Percentiles rank a stretch among this genome's conserved stretches.
phyloP scores from a whole-genome alignment of 495 filamentous ascomycete species.

The Barbatosphaeria neglecta region DNA sequence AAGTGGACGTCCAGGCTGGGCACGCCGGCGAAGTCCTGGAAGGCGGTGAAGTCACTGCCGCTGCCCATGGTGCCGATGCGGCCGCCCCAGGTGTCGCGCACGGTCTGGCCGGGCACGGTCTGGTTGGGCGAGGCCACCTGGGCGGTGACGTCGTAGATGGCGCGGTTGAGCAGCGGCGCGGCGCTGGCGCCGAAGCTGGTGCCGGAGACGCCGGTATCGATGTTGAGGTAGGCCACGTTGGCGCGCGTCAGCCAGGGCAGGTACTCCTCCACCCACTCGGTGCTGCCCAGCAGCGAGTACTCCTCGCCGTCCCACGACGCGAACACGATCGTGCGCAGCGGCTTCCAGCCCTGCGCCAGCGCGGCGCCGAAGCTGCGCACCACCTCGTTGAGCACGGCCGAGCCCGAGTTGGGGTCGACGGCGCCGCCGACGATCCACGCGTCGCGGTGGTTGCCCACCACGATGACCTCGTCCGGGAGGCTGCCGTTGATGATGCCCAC shows the following conservation, averaged over 20 bases:
- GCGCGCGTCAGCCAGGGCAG: slow-evolving; percentile 69
- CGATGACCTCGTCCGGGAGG: slow-evolving; percentile 66
- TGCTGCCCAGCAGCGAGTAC: slow-evolving; percentile 85
- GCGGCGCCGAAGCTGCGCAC: slow-evolving; percentile 73
- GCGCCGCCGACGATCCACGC: slow-evolving; percentile 87
- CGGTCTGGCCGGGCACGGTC: slow-evolving; percentile 62
- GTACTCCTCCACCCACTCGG: slow-evolving; percentile 93
- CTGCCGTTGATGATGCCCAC: slow-evolving; percentile 92
- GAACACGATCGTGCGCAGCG: slow-evolving; percentile 83
- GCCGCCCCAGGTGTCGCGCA: slow-evolving; percentile 65
- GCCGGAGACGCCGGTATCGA: slow-evolving; percentile 72
- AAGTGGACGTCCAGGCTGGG: slow-evolving; percentile 83
- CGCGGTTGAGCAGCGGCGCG: slow-evolving; percentile 67
- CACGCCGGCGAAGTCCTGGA: slow-evolving; percentile 82
- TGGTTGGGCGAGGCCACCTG: slow-evolving; percentile 75
- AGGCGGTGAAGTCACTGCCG: slow-evolving; percentile 82
- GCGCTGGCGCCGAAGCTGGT: slow-evolving; percentile 56
- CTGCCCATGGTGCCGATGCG: slow-evolving; percentile 59
- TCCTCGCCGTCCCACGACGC: slow-evolving; percentile 92
- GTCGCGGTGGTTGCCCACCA: slow-evolving; percentile 94
- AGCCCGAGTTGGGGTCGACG: slow-evolving; percentile 80
- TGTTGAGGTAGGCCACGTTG: slow-evolving; percentile 82
- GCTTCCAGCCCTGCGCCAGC: slow-evolving; percentile 72
- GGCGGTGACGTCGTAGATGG: slow-evolving; percentile 57
- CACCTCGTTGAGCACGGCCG: slow-evolving; percentile 79